Percentiles rank a stretch among this genome's conserved stretches.
These are phyloP conservation scores for Phytophthora pluvialis DNA, from an alignment of 352 stramenopile species.

Conservation along the genomic window DNA sequence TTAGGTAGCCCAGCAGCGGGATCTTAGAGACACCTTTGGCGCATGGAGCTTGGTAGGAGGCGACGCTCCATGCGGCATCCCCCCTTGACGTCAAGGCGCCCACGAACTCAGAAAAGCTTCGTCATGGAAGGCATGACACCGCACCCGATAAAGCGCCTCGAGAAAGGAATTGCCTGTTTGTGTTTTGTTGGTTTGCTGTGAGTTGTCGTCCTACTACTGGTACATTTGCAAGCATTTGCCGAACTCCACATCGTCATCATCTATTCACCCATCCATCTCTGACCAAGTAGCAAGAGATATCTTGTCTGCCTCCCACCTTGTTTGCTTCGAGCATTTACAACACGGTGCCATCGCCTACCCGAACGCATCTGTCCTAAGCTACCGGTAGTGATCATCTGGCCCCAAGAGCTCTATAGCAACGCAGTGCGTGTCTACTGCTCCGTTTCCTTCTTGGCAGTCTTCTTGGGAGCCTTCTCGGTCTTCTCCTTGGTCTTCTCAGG, in stretches of 20 bases:
- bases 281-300: slow-evolving; percentile 7
- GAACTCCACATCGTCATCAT: slow-evolving; percentile 18
- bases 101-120: slow-evolving; percentile 27
- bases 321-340: slow-evolving; percentile 25
- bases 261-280: slow-evolving; percentile 16
- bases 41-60: slow-evolving; percentile 29
- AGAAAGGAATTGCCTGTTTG: slow-evolving; percentile 42
- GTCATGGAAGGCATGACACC: slow-evolving; percentile 33
- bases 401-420: neutral
- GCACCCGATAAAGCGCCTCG: slow-evolving; percentile 31
- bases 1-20: slow-evolving; percentile 32
- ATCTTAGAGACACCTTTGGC: slow-evolving; percentile 43
- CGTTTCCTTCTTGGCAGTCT: slow-evolving; percentile 16
- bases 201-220: neutral
- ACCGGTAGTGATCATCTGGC: neutral
- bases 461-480: slow-evolving; percentile 17
- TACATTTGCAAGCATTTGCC: neutral
- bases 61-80: slow-evolving; percentile 11
- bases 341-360: slow-evolving; percentile 3
- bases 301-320: slow-evolving; percentile 13
- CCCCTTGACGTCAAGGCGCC: slow-evolving; percentile 27
- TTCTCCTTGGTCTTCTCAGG: slow-evolving; percentile 25
- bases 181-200: slow-evolving; percentile 28
- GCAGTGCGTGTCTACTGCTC: slow-evolving; percentile 4
- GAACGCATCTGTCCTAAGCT: slow-evolving; percentile 1